Evolutionary conservation across 2,329 filamentous ascomycete genomes (phyloP), one percentile per base, ranked within the genome.

Genomic region (Arthrinium phaeospermum): DNA sequence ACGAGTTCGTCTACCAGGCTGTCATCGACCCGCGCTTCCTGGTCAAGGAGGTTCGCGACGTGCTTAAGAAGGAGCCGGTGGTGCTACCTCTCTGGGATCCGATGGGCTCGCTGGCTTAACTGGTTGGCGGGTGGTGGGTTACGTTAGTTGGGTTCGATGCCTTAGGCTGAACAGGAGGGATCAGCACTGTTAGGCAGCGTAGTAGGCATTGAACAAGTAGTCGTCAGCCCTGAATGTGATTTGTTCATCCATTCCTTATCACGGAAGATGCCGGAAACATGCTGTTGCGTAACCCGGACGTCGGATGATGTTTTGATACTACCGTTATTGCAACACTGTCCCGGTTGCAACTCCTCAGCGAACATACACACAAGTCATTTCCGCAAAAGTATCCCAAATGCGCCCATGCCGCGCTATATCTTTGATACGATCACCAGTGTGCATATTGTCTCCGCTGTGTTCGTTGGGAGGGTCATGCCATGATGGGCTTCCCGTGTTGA

Each of bases 1-100:
- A 93, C 74, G 87, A 94, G 83, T 97, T 95, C 83, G 91, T 93
- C 61, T 97, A 95, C 80, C 94, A 97, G 85, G 94, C 92, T 10
- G 94, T 97, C 19, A 90, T 97, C 7, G 93, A 97, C 79, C 91
- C 92, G 0, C 87, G 86, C 19, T 91, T 92, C 78, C 85, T 93
- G 70, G 85, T 85, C 71, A 88, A 89, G 78, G 90, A 92, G 76
- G 86, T 96, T 14, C 86, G 86, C 73, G 92, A 94, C 77, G 89
- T 96, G 34, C 82, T 96, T 70, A 88, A 90, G 75, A 88, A 92
- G 83, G 86, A 93, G 78, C 90, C 94, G 0, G 88, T 91, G 74
- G 89, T 94, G 71, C 82, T 96, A 73, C 92, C 92, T 1, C 83
- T 94, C 34, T 96, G 93, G 93, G 93, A 95, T 84, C 93, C 93